Base-by-base conservation (phyloP, 345 rosid species). In the Hypericum perforatum region DNA sequence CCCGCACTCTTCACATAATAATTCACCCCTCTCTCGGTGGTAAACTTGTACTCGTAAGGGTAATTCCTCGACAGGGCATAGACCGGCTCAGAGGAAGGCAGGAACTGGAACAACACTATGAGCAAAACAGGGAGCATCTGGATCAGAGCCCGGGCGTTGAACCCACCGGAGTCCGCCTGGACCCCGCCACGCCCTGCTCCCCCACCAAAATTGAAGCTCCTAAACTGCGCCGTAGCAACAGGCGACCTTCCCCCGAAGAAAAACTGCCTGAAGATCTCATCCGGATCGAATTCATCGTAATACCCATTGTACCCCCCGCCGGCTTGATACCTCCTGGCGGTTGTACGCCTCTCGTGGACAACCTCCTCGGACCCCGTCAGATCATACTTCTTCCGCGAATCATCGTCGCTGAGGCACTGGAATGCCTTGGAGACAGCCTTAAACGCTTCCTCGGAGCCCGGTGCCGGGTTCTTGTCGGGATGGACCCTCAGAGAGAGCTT, bases 391-490 rank as follows among this genome's bases (percentile, higher is more conserved):
- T 66, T 80, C 57, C 94, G 60, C 43, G 62, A 69, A 61, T 82
- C 97, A 7, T 73, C 88, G 46, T 75, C 75, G 79, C 86, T 84
- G 58, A 92, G 71, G 69, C 97, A 92, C 68, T 88, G 97, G 67
- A 92, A 92, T 3, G 98, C 91, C 60, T 85, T 85, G 0, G 97
- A 88, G 11, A 92, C 89, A 3, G 79, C 63, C 61, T 88, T 92
- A 63, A 88, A 92, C 3, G 91, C 85, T 54, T 92, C 98, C 57
- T 92, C 98, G 9, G 98, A 82, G 0, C 96, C 98, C 0, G 96
- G 98, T 42, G 96, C 95, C 40, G 70, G 81, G 58, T 87, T 91
- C 83, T 91, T 91, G 48, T 91, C 98, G 0, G 98, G 98, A 61
- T 91, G 98, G 37, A 91, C 98, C 63, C 85, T 87, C 71, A 87